Evolutionary conservation across 768 basidiomycete species (phyloP).

Genomic region (Flagelloscypha sp.): DNA sequence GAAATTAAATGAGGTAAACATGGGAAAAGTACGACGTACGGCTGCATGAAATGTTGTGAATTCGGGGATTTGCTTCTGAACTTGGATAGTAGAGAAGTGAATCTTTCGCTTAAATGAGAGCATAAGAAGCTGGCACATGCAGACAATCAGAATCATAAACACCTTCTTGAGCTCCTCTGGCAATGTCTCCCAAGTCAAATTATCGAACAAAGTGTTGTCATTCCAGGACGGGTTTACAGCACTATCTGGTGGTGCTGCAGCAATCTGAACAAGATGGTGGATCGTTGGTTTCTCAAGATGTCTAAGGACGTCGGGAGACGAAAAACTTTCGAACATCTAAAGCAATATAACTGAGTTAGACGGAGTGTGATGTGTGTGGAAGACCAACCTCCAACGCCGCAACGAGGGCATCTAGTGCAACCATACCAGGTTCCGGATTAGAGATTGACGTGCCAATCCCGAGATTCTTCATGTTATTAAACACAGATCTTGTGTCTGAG

Average conservation of each 20-base stretch:
- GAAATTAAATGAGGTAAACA: conserved; percentile 1
- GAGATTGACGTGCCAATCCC: conserved; percentile 52
- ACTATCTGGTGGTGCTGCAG: conserved; percentile 47
- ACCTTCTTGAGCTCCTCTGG: conserved; percentile 59
- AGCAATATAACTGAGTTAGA: not conserved
- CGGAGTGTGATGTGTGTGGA: not conserved
- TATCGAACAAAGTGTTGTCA: conserved; percentile 35
- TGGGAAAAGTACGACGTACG: conserved; percentile 25
- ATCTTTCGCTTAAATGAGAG: conserved; percentile 46
- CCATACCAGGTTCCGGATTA: conserved; percentile 46
- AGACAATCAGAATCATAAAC: conserved; percentile 3
- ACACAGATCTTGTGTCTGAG: conserved; percentile 28
- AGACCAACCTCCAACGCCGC: conserved; percentile 57
- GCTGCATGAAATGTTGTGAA: conserved; percentile 44
- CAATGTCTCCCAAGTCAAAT: conserved; percentile 50
- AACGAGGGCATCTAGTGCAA: conserved; percentile 62
- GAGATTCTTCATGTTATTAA: conserved; percentile 38
- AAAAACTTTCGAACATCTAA: conserved; percentile 38
- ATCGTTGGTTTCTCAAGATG: conserved; percentile 16
- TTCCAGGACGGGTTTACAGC: conserved; percentile 52
- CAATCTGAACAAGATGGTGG: conserved; percentile 54
- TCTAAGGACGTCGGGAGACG: conserved; percentile 22
- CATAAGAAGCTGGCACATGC: not conserved
- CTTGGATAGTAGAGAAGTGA: conserved; percentile 41
- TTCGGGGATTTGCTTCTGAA: conserved; percentile 33